Evolutionary conservation across 2,329 filamentous ascomycete genomes (phyloP), one percentile per base, ranked within the genome.

Genomic region (Incumbomyces lentus): DNA sequence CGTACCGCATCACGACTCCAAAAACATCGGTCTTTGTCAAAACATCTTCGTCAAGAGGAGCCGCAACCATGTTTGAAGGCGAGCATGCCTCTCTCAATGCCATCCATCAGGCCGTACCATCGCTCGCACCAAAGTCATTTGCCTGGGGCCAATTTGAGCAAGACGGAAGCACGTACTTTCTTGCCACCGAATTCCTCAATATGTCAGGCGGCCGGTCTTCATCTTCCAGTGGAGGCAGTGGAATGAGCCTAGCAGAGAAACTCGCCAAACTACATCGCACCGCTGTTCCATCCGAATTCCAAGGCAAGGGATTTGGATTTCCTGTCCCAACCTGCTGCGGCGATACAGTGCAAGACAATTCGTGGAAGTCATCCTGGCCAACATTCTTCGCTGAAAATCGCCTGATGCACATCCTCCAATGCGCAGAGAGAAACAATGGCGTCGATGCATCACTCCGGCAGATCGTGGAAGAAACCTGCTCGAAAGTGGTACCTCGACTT

Each of bases 271-370:
- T 95, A 38, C 90, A 95, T 63, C 81, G 76, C 2, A 86, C 81
- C 1, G 78, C 83, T 0, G 62, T 71, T 0, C 81, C 81, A 1
- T 63, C 74, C 10, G 78, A 77, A 16, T 71, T 76, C 52, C 65
- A 73, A 1, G 70, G 60, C 32, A 78, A 79, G 2, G 70, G 80
- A 65, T 95, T 90, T 55, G 90, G 90, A 2, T 95, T 95, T 59
- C 84, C 85, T 0, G 81, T 83, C 0, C 69, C 83, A 1, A 95
- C 89, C 0, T 95, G 85, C 64, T 95, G 90, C 64, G 89, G 89
- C 2, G 78, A 86, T 38, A 92, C 86, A 6, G 75, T 75, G 34
- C 90, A 95, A 65, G 78, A 87, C 40, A 96, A 95, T 60, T 67
- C 67, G 0, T 94, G 76, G 68, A 75, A 71, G 40, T 66, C 70